Conservation (phyloP, 2,329 filamentous ascomycete species). For the Claviceps monticola region DNA sequence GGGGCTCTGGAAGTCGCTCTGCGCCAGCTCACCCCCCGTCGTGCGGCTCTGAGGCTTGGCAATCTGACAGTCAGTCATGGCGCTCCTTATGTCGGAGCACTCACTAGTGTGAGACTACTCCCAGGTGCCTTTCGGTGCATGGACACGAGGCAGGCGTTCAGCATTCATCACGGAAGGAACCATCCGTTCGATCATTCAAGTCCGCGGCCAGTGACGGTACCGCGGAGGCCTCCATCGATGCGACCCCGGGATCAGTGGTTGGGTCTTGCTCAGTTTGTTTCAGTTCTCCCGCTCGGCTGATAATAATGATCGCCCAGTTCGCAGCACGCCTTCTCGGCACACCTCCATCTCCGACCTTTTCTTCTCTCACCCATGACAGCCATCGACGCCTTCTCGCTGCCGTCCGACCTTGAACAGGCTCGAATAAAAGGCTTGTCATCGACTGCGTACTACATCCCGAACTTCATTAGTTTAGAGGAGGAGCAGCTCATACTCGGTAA, state of each 20-base stretch:
- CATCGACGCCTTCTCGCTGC: slow-evolving; percentile 19
- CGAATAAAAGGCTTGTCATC: slow-evolving; percentile 43
- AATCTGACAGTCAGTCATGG: neutral
- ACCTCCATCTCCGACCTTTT: neutral
- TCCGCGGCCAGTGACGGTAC: too few species aligned
- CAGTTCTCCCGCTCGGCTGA: neutral
- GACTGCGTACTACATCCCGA: slow-evolving; percentile 68
- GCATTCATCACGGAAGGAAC: too few species aligned
- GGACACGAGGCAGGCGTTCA: too few species aligned
- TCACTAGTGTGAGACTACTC: neutral
- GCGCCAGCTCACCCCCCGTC: neutral
- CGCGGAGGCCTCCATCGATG: neutral
- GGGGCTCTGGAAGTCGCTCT: neutral
- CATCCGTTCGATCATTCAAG: too few species aligned
- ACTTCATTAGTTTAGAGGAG: slow-evolving; percentile 69
- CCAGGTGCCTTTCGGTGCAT: neutral
- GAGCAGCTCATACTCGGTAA: slow-evolving; percentile 58
- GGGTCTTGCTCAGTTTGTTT: neutral
- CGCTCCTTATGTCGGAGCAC: neutral
- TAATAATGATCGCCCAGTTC: neutral
- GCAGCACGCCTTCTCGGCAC: neutral
- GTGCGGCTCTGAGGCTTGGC: neutral
- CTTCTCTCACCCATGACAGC: slow-evolving; percentile 1
- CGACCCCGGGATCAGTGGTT: neutral
- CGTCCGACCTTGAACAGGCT: slow-evolving; percentile 34